Percentiles rank a stretch among this genome's conserved stretches.
Conservation (phyloP, 352 stramenopile genomes). For the Elongisporangium anandrum region DNA sequence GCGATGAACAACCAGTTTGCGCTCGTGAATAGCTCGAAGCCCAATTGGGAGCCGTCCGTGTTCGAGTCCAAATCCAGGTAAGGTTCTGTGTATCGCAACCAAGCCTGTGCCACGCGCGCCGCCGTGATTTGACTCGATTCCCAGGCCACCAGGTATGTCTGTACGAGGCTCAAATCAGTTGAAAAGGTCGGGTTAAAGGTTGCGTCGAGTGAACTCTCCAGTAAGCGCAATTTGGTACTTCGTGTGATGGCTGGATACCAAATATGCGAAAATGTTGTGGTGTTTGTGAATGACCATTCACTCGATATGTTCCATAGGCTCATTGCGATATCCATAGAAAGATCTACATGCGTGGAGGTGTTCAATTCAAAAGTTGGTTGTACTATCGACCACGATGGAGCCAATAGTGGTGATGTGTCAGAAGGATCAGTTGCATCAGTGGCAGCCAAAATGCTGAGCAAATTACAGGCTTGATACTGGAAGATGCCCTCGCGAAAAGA, state of each 20-base stretch:
- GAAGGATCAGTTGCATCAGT: not conserved
- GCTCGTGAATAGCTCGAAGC: constrained; percentile 50
- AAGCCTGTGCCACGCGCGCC: constrained; percentile 23
- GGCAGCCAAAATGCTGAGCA: constrained; percentile 30
- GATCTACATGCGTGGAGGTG: constrained; percentile 8
- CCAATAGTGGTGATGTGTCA: constrained; percentile 1
- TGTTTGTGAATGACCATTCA: constrained; percentile 33
- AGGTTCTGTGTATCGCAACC: constrained; percentile 23
- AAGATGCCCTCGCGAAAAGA: too few species aligned
- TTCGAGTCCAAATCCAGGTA: constrained; percentile 41
- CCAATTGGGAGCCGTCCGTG: constrained; percentile 26
- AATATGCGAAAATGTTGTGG: constrained; percentile 25
- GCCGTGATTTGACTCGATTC: constrained; percentile 34
- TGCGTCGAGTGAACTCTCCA: constrained; percentile 18
- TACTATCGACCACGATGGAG: not conserved
- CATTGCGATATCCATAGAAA: constrained; percentile 37
- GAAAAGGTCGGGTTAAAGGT: constrained; percentile 4
- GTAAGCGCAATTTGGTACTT: constrained; percentile 4
- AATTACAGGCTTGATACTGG: constrained; percentile 44
- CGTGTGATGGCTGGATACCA: constrained; percentile 47
- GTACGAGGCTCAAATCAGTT: constrained; percentile 19
- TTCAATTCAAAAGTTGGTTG: constrained; percentile 64
- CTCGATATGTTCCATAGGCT: constrained; percentile 25
- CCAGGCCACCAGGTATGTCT: constrained; percentile 42
- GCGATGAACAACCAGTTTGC: constrained; percentile 19